Conservation (phyloP, 129 eudicot species). For the Helianthus annuus region DNA sequence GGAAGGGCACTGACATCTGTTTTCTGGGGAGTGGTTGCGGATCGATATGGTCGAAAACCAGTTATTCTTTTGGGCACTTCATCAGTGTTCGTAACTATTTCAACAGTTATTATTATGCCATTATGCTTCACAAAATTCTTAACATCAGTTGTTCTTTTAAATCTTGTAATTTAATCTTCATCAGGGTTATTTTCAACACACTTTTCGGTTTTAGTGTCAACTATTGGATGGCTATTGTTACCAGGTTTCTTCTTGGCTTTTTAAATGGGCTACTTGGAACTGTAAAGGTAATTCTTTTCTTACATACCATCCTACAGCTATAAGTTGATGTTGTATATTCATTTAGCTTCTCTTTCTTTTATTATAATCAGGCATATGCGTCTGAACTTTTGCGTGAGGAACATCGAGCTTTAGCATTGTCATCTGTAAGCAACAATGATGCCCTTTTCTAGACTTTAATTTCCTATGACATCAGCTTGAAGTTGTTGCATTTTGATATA, state of each 20-base stretch:
- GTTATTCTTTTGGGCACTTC: conserved; percentile 65
- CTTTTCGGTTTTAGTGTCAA: conserved; percentile 80
- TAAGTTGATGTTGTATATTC: not conserved
- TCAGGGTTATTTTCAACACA: conserved; percentile 84
- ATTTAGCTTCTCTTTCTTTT: not conserved
- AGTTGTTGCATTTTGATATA: conserved; percentile 3
- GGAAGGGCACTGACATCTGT: conserved; percentile 91
- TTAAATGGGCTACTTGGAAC: conserved; percentile 88
- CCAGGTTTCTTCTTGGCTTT: conserved; percentile 88
- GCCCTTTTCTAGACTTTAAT: not conserved
- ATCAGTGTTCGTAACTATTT: conserved; percentile 47
- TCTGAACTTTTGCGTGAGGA: conserved; percentile 62
- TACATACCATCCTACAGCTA: not conserved
- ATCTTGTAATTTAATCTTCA: conserved; percentile 23
- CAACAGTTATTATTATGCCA: not conserved
- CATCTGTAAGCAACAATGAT: conserved; percentile 60
- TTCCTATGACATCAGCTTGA: not conserved
- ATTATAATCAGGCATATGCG: conserved; percentile 72
- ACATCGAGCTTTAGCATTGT: conserved; percentile 69
- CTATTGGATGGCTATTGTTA: conserved; percentile 79
- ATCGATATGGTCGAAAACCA: conserved; percentile 91
- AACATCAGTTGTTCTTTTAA: not conserved
- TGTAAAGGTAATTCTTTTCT: conserved; percentile 50
- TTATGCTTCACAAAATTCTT: not conserved
- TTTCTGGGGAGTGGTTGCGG: conserved; percentile 84